Evolutionary conservation across 305 asterid genomes (phyloP).

Genomic region (Fraxinus baroniana): DNA sequence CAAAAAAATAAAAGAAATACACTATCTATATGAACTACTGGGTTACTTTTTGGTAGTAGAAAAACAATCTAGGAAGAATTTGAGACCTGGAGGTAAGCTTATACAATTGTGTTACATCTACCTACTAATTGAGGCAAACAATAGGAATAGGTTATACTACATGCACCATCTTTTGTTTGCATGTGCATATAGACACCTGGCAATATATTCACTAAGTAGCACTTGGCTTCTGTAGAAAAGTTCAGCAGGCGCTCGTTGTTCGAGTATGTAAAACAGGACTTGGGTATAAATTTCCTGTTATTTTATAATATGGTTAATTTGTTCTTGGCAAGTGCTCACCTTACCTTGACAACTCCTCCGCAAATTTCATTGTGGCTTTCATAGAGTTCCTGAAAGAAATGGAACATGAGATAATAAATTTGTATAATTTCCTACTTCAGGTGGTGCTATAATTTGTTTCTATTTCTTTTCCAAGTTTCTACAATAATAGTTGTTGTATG

Average conservation of each 20-base stretch:
- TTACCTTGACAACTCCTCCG: neutral
- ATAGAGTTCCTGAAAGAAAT: neutral
- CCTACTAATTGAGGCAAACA: neutral
- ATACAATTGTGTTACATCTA: neutral
- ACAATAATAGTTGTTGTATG: constrained; percentile 17
- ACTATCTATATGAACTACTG: neutral
- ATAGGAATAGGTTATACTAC: neutral
- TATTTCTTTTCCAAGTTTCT: constrained; percentile 14
- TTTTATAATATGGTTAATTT: neutral
- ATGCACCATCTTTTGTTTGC: neutral
- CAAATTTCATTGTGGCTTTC: neutral
- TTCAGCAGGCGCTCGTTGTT: neutral
- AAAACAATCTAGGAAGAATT: neutral
- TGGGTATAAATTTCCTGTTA: neutral
- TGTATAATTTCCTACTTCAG: neutral
- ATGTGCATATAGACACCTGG: neutral
- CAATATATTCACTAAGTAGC: neutral
- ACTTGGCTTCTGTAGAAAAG: neutral
- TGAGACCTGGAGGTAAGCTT: neutral
- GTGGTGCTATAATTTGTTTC: neutral
- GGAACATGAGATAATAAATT: neutral
- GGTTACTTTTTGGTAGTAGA: neutral
- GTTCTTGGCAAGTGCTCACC: neutral
- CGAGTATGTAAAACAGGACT: neutral
- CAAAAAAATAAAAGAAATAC: neutral